These are phyloP conservation scores for Arachis monticola DNA, from an alignment of 331 rosid species.

Conservation along the genomic window DNA sequence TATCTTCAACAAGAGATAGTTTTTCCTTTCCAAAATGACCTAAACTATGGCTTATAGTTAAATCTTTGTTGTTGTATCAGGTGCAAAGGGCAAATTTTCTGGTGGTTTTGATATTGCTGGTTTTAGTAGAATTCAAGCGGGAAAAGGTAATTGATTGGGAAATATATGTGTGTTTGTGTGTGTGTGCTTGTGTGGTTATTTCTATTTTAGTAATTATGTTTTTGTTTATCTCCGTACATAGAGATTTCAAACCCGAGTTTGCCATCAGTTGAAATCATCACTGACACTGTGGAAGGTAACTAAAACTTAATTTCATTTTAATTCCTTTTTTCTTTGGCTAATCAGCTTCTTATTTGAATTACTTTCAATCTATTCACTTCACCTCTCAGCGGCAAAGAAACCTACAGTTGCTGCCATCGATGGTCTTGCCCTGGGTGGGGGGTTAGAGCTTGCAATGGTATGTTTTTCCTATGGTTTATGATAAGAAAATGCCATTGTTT, in stretches of 20 bases:
- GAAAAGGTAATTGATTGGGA: slow-evolving; percentile 48
- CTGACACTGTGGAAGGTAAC: slow-evolving; percentile 78
- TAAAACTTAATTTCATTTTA: slow-evolving; percentile 5
- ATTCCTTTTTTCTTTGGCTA: background rate
- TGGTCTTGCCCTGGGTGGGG: slow-evolving; percentile 99
- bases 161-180: slow-evolving; percentile 50
- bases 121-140: slow-evolving; percentile 68
- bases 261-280: slow-evolving; percentile 68
- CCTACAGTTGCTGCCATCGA: slow-evolving; percentile 98
- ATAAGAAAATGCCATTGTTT: background rate
- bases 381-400: slow-evolving; percentile 72
- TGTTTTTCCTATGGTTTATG: slow-evolving; percentile 36
- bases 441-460: slow-evolving; percentile 97
- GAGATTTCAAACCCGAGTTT: slow-evolving; percentile 58
- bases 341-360: slow-evolving; percentile 20
- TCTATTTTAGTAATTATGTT: slow-evolving; percentile 20
- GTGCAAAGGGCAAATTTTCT: slow-evolving; percentile 88
- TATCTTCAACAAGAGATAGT: slow-evolving; percentile 13
- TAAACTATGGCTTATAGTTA: slow-evolving; percentile 26
- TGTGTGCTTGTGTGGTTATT: slow-evolving; percentile 48
- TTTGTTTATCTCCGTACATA: slow-evolving; percentile 29
- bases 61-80: slow-evolving; percentile 46
- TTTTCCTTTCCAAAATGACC: slow-evolving; percentile 29
- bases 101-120: slow-evolving; percentile 91
- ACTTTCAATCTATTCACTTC: slow-evolving; percentile 28